Percentiles rank a stretch among this genome's conserved stretches.
These are phyloP conservation scores for Luffa acutangula DNA, from an alignment of 306 rosid species.

Conservation along the genomic window DNA sequence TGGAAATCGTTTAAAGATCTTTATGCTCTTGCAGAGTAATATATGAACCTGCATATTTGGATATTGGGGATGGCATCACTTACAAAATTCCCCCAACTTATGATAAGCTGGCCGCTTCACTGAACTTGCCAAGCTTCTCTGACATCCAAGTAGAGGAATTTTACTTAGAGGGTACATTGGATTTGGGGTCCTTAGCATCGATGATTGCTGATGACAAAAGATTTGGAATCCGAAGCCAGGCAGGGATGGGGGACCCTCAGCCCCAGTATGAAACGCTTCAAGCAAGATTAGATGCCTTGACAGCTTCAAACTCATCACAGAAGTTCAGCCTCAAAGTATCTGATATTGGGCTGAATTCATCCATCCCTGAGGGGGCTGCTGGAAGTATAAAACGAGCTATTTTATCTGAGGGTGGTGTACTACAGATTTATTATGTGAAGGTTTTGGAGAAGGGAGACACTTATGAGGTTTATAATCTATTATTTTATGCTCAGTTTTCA, in stretches of 20 bases:
- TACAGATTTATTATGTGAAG: conserved; percentile 89
- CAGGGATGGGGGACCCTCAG: conserved; percentile 77
- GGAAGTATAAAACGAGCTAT: conserved; percentile 85
- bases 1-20: background rate
- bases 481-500: background rate
- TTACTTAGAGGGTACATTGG: conserved; percentile 83
- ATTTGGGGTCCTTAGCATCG: conserved; percentile 87
- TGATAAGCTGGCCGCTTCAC: conserved; percentile 55
- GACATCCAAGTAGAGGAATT: conserved; percentile 80
- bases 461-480: conserved; percentile 56
- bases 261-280: conserved; percentile 77
- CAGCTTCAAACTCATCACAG: conserved; percentile 53
- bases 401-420: conserved; percentile 89
- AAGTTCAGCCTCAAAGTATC: conserved; percentile 71
- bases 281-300: conserved; percentile 49
- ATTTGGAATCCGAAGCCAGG: conserved; percentile 46
- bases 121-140: conserved; percentile 74
- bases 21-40: conserved; percentile 39
- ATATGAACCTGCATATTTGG: conserved; percentile 81
- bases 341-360: conserved; percentile 55
- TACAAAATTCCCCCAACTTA: conserved; percentile 86
- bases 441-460: conserved; percentile 99
- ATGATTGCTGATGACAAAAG: conserved; percentile 80
- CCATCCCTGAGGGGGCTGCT: conserved; percentile 97
- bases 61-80: conserved; percentile 76